Conservation (phyloP, 2,329 filamentous ascomycete genomes). For the Ilyonectria sp. region DNA sequence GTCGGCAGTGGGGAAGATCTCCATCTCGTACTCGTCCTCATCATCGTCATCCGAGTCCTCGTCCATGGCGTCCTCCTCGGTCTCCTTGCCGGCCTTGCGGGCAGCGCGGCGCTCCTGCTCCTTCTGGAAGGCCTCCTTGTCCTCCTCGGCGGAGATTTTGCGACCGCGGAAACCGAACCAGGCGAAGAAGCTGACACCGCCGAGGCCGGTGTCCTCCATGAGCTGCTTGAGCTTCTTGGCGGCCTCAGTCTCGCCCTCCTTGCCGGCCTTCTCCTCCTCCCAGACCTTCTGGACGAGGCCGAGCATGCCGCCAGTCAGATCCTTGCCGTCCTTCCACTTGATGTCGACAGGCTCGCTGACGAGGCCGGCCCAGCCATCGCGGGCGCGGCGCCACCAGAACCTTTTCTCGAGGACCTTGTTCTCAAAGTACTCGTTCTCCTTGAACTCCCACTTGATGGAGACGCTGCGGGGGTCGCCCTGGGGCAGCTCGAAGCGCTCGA, state of each 20-base stretch:
- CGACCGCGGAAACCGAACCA: conserved; percentile 87
- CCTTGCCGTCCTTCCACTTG: conserved; percentile 85
- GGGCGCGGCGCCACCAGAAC: conserved; percentile 85
- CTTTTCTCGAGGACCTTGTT: conserved; percentile 88
- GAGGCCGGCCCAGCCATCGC: conserved; percentile 80
- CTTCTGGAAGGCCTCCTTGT: conserved; percentile 71
- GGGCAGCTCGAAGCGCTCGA: conserved; percentile 86
- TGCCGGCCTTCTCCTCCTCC: conserved; percentile 68
- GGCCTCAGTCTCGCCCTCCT: conserved; percentile 61
- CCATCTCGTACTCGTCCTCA: conserved; percentile 77
- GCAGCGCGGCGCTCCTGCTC: conserved; percentile 70
- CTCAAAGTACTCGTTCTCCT: conserved; percentile 85
- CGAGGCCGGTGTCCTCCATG: conserved; percentile 73
- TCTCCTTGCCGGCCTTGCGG: conserved; percentile 66
- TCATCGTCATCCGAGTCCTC: conserved; percentile 75
- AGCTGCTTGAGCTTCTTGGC: conserved; percentile 68
- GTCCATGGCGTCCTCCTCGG: conserved; percentile 58
- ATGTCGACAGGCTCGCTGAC: conserved; percentile 93
- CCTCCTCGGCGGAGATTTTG: conserved; percentile 81
- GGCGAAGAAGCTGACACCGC: conserved; percentile 85
- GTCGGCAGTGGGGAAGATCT: conserved; percentile 91
- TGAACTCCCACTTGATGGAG: conserved; percentile 83
- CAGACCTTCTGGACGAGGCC: conserved; percentile 80
- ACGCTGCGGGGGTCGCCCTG: conserved; percentile 86
- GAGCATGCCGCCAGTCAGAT: conserved; percentile 86